Base-by-base conservation (phyloP, 495 filamentous ascomycete genomes). In the Penicillium antarcticum region DNA sequence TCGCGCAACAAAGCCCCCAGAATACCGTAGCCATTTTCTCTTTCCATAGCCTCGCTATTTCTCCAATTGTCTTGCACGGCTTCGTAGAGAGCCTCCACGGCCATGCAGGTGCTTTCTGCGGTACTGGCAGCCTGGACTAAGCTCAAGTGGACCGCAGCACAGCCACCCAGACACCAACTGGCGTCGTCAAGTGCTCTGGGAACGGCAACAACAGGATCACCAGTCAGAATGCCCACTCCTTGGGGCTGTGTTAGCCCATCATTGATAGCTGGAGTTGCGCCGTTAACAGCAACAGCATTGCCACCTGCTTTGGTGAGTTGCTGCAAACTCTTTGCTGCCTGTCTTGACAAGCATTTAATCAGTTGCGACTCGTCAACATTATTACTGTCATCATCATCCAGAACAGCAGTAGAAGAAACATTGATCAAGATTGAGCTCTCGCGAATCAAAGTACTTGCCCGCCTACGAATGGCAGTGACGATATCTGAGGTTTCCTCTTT, bases 31-130 rank as follows among this genome's bases (percentile, higher is more conserved):
- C 92, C 94, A 60, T 91, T 95, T 48, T 95, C 92, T 62, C 84
- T 84, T 68, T 98, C 94, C 90, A 98, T 95, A 42, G 92, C 92
- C 68, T 98, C 94, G 59, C 95, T 97, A 56, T 97, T 97, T 56
- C 94, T 82, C 94, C 94, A 98, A 64, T 86, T 96, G 41, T 87
- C 84, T 60, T 87, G 83, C 13, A 96, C 85, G 45, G 86, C 86
- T 61, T 87, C 83, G 53, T 96, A 90, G 37, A 96, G 74, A 44
- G 94, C 86, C 55, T 91, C 82, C 10, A 95, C 85, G 3, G 91
- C 85, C 33, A 87, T 78, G n/a, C 89, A 71, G 32, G 89, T 78
- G 26, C 79, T 82, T 37, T 88, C 80, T 9, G 77, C 73, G n/a
- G 81, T 86, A 13, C 74, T 72, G 16, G 95, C 84, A 11, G 83